Base-by-base conservation (phyloP, 495 filamentous ascomycete genomes). In the Penicillium bovifimosum region DNA sequence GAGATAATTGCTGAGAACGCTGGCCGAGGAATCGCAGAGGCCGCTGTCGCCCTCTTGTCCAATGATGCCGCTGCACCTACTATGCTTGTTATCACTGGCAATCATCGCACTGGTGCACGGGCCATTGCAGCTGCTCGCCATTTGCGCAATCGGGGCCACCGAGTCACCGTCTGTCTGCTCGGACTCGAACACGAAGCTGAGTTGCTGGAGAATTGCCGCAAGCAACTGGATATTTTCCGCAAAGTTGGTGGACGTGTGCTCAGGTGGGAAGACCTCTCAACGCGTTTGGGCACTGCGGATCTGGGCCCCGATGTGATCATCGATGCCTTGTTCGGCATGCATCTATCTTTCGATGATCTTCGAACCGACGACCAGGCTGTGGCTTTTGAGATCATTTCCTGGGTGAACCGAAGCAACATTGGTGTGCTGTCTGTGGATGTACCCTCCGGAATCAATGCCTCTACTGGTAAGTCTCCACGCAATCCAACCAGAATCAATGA, bases 1-100 rank as follows among this genome's bases (percentile, higher is more conserved):
- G 88, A 93, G 44, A 85, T 96, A 61, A 86, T 96, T 68, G 85
- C 89, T 0, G 93, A 96, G 62, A 96, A 92, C 63, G 87, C 90
- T 0, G 91, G 87, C 9, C 81, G 91, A 16, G 86, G 90, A 39
- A 89, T 98, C 58, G 90, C 89, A 1, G 85, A 95, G 62, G 85
- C 89, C 26, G 86, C 86, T 3, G 78, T 95, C 52, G 75, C 76
- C 75, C 66, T 79, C 63, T 62, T 76, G 28, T 53, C 67, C 44
- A 67, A 75, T 53, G 70, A 76, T 55, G 61, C 70, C 1, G 67
- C 76, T 36, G 62, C 75, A 24, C 82, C 83, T 2, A 87, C 86
- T 1, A 84, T 96, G 32, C 80, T 95, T 17, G 79, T 96, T 17
- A 73, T 96, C 14, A 90, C 87, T 1, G 93, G 93, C 17, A 96